phyloP scores from a whole-genome alignment of 257 asterid genomes.

The Rubia yunnanensis region DNA sequence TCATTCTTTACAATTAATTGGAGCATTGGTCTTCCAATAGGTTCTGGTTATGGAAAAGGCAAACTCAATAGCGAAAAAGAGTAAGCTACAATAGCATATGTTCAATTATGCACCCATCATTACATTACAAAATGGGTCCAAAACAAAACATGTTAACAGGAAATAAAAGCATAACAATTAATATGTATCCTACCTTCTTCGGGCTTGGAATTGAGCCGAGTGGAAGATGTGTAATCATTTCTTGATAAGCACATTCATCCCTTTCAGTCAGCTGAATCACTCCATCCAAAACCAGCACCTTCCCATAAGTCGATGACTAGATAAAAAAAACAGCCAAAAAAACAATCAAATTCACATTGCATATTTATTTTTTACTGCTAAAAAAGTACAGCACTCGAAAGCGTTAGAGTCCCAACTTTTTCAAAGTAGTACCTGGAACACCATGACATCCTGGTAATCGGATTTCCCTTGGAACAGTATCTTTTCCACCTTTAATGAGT shows the following conservation, averaged over 20 bases:
- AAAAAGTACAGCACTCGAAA: slow-evolving; percentile 1
- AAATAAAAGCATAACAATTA: neutral
- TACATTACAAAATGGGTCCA: too few species aligned
- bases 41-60: neutral
- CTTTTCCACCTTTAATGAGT: slow-evolving; percentile 89
- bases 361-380: neutral
- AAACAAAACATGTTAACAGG: neutral
- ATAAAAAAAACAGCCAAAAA: slow-evolving; percentile 19
- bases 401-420: neutral
- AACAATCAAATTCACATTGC: slow-evolving; percentile 9
- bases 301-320: slow-evolving; percentile 90
- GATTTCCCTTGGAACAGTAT: slow-evolving; percentile 77
- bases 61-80: neutral
- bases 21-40: neutral
- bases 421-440: slow-evolving; percentile 59
- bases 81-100: neutral
- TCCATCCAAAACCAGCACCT: slow-evolving; percentile 96
- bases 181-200: slow-evolving; percentile 41
- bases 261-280: slow-evolving; percentile 96
- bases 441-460: slow-evolving; percentile 86
- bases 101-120: neutral
- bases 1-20: neutral
- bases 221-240: slow-evolving; percentile 94
- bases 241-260: slow-evolving; percentile 99
- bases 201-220: slow-evolving; percentile 89